Percentiles rank a stretch among this genome's conserved stretches.
Evolutionary conservation across 805 yeast genomes (phyloP).

Genomic region (Lachancea nothofagi): DNA sequence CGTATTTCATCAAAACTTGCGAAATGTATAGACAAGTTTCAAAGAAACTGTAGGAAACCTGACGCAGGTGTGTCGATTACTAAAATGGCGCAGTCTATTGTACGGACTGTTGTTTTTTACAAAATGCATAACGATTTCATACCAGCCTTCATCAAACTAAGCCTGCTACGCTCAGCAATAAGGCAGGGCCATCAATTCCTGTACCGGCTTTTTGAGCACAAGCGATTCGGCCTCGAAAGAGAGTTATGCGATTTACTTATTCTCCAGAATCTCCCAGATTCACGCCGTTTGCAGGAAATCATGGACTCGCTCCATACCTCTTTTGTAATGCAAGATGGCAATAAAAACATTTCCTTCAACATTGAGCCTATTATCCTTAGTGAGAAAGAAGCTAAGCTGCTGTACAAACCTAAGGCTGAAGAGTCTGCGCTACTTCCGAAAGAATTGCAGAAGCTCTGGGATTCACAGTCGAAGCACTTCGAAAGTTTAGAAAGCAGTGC

Average conservation of each 20-base stretch:
- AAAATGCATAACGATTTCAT: background rate
- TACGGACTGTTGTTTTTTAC: background rate
- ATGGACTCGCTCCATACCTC: background rate
- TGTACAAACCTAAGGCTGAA: constrained; percentile 1
- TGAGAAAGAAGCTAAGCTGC: background rate
- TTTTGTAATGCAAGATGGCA: background rate
- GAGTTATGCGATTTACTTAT: background rate
- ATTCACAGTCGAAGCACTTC: background rate
- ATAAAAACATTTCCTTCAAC: background rate
- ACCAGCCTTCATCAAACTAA: background rate
- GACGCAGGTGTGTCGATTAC: too few relatives aligned
- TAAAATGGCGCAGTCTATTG: background rate
- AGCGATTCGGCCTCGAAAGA: background rate
- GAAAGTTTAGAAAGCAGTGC: background rate
- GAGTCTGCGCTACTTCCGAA: background rate
- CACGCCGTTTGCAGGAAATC: background rate
- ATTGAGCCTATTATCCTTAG: background rate
- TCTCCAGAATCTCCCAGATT: background rate
- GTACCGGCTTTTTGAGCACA: background rate
- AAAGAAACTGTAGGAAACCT: background rate
- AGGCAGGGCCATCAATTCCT: constrained; percentile 1
- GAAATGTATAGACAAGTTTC: background rate
- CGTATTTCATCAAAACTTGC: background rate
- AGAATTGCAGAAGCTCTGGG: constrained; percentile 2
- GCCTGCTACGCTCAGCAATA: constrained; percentile 1